A percentile compares a stretch with the other conserved stretches of the same genome.
Conservation (phyloP, 805 yeast genomes). For the Pichia eremophila region DNA sequence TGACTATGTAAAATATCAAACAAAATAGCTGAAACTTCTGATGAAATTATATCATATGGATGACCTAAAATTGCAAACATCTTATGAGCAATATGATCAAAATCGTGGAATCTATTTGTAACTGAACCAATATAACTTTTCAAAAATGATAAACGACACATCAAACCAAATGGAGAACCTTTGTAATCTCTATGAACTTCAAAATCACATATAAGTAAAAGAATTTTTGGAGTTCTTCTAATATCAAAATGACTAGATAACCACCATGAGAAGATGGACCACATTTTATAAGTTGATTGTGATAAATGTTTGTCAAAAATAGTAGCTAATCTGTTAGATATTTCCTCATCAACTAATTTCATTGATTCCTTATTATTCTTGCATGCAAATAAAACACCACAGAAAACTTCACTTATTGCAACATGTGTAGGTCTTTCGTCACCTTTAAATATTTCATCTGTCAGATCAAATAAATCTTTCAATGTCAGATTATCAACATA, state of each 20-base stretch:
- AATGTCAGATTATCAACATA: constrained; percentile 34
- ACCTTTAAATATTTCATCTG: constrained; percentile 42
- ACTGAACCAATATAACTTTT: constrained; percentile 29
- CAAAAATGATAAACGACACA: constrained; percentile 50
- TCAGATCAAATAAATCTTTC: constrained; percentile 42
- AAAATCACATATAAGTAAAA: constrained; percentile 36
- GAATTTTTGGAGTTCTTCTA: constrained; percentile 53
- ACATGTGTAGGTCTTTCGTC: constrained; percentile 74
- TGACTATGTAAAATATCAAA: constrained; percentile 26
- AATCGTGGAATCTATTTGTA: constrained; percentile 35
- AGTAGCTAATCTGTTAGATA: constrained; percentile 33
- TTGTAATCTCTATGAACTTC: constrained; percentile 41
- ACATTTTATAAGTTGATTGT: constrained; percentile 63
- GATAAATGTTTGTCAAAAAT: constrained; percentile 52
- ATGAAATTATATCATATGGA: constrained; percentile 66
- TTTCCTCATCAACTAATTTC: constrained; percentile 34
- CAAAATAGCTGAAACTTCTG: constrained; percentile 53
- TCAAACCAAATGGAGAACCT: constrained; percentile 49
- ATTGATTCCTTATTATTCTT: constrained; percentile 26
- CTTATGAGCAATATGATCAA: constrained; percentile 34
- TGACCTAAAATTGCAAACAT: constrained; percentile 46
- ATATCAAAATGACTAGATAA: constrained; percentile 54
- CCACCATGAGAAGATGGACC: constrained; percentile 76
- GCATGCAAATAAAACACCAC: constrained; percentile 51
- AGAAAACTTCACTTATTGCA: constrained; percentile 57